Conservation (phyloP, 768 basidiomycete species). For the Omphalotus guepiniiformis region DNA sequence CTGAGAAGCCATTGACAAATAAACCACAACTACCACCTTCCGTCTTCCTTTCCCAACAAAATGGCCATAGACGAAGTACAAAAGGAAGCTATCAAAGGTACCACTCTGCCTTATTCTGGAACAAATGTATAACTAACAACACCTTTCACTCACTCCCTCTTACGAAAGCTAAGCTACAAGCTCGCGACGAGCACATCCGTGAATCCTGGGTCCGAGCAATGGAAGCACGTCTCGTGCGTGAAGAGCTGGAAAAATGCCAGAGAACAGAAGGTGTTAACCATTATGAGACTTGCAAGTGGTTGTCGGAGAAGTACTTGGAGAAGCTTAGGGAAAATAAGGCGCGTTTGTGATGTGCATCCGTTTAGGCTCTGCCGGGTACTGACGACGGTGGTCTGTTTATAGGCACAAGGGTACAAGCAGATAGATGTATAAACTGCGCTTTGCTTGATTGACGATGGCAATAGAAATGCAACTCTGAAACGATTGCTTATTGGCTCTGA, state of each 20-base stretch:
- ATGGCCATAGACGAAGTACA: conserved; percentile 39
- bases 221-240: conserved; percentile 85
- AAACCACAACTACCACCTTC: conserved; percentile 15
- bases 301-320: conserved; percentile 74
- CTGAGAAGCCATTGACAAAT: conserved; percentile 6
- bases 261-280: conserved; percentile 88
- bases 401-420: conserved; percentile 86
- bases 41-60: conserved; percentile 21
- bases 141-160: not conserved
- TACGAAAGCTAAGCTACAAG: conserved; percentile 57
- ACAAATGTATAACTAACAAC: not conserved
- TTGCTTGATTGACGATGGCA: no score
- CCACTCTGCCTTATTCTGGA: conserved; percentile 1
- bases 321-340: conserved; percentile 84
- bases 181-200: conserved; percentile 72
- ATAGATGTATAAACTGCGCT: conserved; percentile 51
- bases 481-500: no score
- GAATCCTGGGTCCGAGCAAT: conserved; percentile 95
- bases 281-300: conserved; percentile 82
- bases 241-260: conserved; percentile 88
- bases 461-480: no score
- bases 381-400: conserved; percentile 12
- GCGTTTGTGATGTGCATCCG: conserved; percentile 25
- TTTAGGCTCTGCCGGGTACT: not conserved
- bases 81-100: conserved; percentile 50